Base-by-base conservation (phyloP, 768 basidiomycete genomes). In the Russula brevipes region DNA sequence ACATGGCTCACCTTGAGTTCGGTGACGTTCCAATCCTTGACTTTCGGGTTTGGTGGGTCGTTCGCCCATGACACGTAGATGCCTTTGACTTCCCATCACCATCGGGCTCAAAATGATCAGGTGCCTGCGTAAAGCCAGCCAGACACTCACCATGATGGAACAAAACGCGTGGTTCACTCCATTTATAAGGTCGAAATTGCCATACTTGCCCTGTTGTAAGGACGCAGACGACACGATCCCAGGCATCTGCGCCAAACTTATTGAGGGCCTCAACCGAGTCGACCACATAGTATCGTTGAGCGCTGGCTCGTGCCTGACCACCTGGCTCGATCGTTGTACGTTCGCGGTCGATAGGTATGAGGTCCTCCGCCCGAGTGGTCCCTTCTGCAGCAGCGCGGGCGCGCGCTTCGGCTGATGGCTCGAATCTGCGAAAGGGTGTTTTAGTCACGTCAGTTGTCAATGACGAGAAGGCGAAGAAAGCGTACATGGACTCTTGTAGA, bases 141-240 rank as follows among this genome's bases (percentile, higher is more conserved):
- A 68, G 78, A 9, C 9, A 69, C 79, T 51, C 67, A 96, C 95
- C 94, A 70, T 98, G 89, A 71, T 97, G 91, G 76, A 99, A 98
- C 33, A 99, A 75, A 55, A 89, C 82, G 63, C 86, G 85, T 1
- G 97, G 97, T 70, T 98, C 94, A 54, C 82, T 86, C 96, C 96
- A 99, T 72, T 96, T 95, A 77, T 98, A 98, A 17, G 91, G 89
- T 61, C 87, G 81, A 76, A 99, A 99, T 73, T 99, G 97, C 97
- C 97, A 98, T 38, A 90, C 88, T 69, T 98, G 96, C 1, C 97
- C 97, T 0, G 97, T 99, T 9, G 97, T 98, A 85, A 97, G 88
- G 16, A 99, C 96, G 68, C 95, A 97, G 4, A 97, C 88, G 5
- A 99, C 97, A 42, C 96, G 84, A 60, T 98, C 94, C 95, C 96